Base-by-base conservation (phyloP, 176 grass and related monocot species). In the Guadua angustifolia region DNA sequence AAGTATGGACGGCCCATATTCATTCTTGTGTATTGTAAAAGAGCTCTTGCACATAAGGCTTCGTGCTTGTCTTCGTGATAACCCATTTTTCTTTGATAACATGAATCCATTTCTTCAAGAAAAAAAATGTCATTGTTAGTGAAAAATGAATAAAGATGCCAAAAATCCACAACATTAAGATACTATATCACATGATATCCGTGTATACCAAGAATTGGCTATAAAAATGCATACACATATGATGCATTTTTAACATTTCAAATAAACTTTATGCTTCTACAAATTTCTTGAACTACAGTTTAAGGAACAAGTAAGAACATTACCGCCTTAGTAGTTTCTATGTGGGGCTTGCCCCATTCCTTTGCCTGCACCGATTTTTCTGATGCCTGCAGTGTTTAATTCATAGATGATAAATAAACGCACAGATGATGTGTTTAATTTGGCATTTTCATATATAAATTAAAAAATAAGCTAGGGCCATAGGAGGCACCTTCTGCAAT, bases 311-410 rank as follows among this genome's bases (percentile, higher is more conserved):
- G 59, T 59, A 51, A 61, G 58, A 86, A 60, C 24, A 86, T 77
- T 89, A 86, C 83, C 22, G 18, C 35, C 19, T 90, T 82, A 49
- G 59, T 89, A 64, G 81, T 86, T 73, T 92, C 89, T 65, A 99
- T 45, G 65, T 99, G 89, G 11, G 93, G 97, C 42, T 94, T 72
- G n/a, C 81, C 80, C 91, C 88, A 94, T 89, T 96, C 87, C 71
- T 94, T 89, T 79, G 81, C 84, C 79, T 92, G 83, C 40, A 35
- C 70, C 63, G 81, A 89, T 81, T 95, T 99, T 59, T 95, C 93
- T 67, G 79, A 90, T 82, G 88, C 87, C 96, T 99, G 78, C 55
- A 87, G n/a, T 83, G 47, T 84, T 89, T 85, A 67, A 43, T 86
- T 66, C 36, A n/a, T 40, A 83, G 17, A 70, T 51, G 45, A 92